phyloP scores from a whole-genome alignment of 208 protist genomes.

The Leishmania guyanensis region DNA sequence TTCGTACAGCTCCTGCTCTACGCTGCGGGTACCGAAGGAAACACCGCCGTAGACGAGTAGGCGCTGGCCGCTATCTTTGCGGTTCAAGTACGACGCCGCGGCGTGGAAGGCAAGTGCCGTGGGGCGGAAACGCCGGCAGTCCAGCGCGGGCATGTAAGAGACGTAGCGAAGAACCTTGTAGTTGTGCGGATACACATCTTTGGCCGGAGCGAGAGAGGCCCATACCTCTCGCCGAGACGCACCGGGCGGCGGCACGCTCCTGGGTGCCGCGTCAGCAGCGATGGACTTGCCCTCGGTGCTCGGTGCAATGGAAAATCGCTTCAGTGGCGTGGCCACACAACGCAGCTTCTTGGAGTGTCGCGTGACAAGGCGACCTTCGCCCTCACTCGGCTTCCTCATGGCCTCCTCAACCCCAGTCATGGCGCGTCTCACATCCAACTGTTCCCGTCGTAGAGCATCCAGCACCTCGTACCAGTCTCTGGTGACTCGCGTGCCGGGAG shows the following conservation, averaged over 20 bases:
- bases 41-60: constrained; percentile 83
- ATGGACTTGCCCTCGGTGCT: constrained; percentile 19
- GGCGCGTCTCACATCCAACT: constrained; percentile 25
- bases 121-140: constrained; percentile 67
- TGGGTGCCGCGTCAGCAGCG: background rate
- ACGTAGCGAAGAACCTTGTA: constrained; percentile 68
- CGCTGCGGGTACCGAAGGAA: constrained; percentile 18
- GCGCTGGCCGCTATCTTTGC: constrained; percentile 68
- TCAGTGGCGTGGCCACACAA: constrained; percentile 39
- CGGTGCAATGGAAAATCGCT: constrained; percentile 24
- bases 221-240: constrained; percentile 70
- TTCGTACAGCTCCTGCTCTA: constrained; percentile 87
- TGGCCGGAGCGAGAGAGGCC: constrained; percentile 56
- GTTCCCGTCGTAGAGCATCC: constrained; percentile 53
- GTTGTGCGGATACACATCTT: constrained; percentile 38
- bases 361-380: constrained; percentile 27
- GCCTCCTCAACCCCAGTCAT: constrained; percentile 7
- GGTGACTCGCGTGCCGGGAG: constrained; percentile 33
- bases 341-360: constrained; percentile 3
- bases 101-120: constrained; percentile 71
- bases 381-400: constrained; percentile 1
- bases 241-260: background rate
- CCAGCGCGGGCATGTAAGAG: constrained; percentile 49
- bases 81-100: constrained; percentile 51
- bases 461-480: constrained; percentile 67